phyloP scores from a whole-genome alignment of 352 stramenopile species.

The Globisporangium irregulare region DNA sequence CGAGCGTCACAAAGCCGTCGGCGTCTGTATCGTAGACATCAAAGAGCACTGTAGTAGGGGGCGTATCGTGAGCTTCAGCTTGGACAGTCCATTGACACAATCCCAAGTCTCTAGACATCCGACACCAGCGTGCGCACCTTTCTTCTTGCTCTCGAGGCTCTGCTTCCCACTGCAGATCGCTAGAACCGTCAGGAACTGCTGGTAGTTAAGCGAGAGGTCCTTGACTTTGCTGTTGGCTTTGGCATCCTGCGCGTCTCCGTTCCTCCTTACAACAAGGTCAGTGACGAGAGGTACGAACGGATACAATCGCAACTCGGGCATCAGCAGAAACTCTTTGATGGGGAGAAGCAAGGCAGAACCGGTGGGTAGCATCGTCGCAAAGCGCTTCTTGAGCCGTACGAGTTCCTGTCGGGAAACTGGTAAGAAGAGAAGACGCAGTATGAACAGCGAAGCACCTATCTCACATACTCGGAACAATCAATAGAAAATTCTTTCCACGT shows the following conservation, averaged over 20 bases:
- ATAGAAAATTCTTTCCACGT: background rate
- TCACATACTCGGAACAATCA: background rate
- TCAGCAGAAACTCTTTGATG: constrained; percentile 19
- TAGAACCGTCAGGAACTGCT: constrained; percentile 31
- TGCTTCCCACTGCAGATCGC: constrained; percentile 39
- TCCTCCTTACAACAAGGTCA: constrained; percentile 7
- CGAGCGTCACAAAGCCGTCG: constrained; percentile 27
- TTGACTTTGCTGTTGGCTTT: background rate
- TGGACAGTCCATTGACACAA: no score
- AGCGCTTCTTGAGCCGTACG: constrained; percentile 35
- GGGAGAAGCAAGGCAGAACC: constrained; percentile 17
- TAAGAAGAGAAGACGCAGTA: background rate
- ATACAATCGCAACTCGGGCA: constrained; percentile 34
- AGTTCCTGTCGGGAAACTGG: constrained; percentile 47
- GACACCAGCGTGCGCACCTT: constrained; percentile 17
- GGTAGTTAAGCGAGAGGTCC: constrained; percentile 19
- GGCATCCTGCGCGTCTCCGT: background rate
- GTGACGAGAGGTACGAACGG: constrained; percentile 23
- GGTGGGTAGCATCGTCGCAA: constrained; percentile 26
- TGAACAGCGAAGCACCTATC: background rate
- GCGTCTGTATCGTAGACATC: constrained; percentile 34
- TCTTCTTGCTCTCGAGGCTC: constrained; percentile 28
- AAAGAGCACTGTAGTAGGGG: constrained; percentile 31
- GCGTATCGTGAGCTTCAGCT: background rate
- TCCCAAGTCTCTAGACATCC: no score